A percentile compares a stretch with the other conserved stretches of the same genome.
Conservation (phyloP, 1,284 basidiomycete species). For the Marasmius oreades region DNA sequence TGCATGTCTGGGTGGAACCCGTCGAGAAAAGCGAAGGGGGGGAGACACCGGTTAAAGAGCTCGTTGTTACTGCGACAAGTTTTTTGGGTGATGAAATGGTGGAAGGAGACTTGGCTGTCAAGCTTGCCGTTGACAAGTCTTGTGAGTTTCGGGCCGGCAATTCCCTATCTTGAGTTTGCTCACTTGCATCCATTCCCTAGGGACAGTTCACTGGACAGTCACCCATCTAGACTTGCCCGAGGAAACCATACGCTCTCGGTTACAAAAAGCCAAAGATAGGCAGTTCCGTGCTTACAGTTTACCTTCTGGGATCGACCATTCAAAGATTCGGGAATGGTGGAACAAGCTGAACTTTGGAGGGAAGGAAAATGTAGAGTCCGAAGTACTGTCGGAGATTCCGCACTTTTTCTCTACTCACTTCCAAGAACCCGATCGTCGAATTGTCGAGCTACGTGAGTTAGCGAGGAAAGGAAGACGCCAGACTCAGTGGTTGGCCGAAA, state of each 20-base stretch:
- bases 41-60: constrained; percentile 31
- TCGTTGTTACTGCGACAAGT: constrained; percentile 31
- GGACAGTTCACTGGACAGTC: constrained; percentile 54
- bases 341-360: constrained; percentile 43
- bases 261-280: constrained; percentile 31
- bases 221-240: constrained; percentile 30
- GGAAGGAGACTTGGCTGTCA: constrained; percentile 32
- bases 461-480: constrained; percentile 4
- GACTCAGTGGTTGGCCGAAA: constrained; percentile 4
- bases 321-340: constrained; percentile 48
- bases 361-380: background rate
- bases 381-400: background rate
- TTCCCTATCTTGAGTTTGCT: background rate
- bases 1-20: constrained; percentile 71
- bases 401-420: constrained; percentile 10
- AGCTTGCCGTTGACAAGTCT: constrained; percentile 21
- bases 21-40: constrained; percentile 41
- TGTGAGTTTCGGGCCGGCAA: constrained; percentile 44
- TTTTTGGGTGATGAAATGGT: constrained; percentile 30
- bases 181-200: constrained; percentile 28
- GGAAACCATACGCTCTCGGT: constrained; percentile 29
- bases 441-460: constrained; percentile 7
- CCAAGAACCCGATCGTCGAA: constrained; percentile 4
- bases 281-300: constrained; percentile 41
- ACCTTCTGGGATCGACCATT: constrained; percentile 43